Percentiles rank a stretch among this genome's conserved stretches.
Conservation (phyloP, 345 rosid genomes). For the Physaria fendleri region DNA sequence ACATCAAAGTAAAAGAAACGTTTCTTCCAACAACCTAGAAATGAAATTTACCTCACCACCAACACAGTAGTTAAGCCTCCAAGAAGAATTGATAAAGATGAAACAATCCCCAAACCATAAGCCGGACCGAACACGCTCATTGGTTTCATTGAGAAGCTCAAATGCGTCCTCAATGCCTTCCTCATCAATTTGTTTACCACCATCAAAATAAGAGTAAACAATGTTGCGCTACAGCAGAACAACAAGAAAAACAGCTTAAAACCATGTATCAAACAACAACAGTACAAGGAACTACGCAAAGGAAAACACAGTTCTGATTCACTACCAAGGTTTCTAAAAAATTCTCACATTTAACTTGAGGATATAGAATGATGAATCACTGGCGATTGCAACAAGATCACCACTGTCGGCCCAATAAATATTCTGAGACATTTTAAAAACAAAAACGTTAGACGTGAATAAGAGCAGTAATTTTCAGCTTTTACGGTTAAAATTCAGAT, state of each 20-base stretch:
- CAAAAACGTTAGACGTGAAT: conserved; percentile 4
- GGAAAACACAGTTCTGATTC: conserved; percentile 9
- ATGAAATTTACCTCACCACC: conserved; percentile 80
- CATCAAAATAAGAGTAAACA: conserved; percentile 70
- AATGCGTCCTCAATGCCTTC: conserved; percentile 98
- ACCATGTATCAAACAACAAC: conserved; percentile 8
- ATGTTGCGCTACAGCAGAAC: conserved; percentile 60
- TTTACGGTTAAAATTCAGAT: background rate
- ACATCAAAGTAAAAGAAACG: background rate
- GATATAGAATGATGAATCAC: conserved; percentile 92
- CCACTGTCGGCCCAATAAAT: conserved; percentile 98
- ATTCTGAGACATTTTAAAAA: conserved; percentile 48
- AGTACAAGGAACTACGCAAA: background rate
- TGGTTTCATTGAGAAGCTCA: conserved; percentile 94
- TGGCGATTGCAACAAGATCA: conserved; percentile 87
- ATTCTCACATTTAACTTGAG: conserved; percentile 74
- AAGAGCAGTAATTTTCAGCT: conserved; percentile 1
- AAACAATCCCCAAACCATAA: conserved; percentile 99
- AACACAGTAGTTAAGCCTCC: conserved; percentile 98
- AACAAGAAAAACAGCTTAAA: conserved; percentile 12
- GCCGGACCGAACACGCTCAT: conserved; percentile 95
- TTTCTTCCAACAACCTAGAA: background rate
- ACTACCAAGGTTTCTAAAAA: background rate
- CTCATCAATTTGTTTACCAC: conserved; percentile 82
- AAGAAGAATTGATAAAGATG: conserved; percentile 84